A percentile compares a stretch with the other conserved stretches of the same genome.
Conservation (phyloP, 129 eudicot genomes). For the Pseudognaphalium luteoalbum region DNA sequence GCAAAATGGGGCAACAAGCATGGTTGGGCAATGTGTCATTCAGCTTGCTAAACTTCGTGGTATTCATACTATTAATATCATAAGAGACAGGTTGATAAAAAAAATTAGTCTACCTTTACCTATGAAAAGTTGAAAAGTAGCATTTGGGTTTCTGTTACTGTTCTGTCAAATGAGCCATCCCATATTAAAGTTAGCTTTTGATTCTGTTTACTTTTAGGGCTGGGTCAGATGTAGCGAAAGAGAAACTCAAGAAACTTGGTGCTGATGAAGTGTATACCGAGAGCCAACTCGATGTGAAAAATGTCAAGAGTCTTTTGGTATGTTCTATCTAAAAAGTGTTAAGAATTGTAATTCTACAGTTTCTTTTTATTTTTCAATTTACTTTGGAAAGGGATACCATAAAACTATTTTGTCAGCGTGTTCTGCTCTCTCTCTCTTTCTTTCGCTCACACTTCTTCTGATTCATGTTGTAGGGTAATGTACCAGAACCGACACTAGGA, state of each 20-base stretch:
- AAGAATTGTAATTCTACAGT: background rate
- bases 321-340: background rate
- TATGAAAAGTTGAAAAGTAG: constrained; percentile 11
- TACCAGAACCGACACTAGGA: constrained; percentile 83
- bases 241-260: constrained; percentile 75
- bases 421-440: too few relatives aligned
- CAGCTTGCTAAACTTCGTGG: constrained; percentile 83
- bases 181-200: background rate
- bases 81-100: constrained; percentile 75
- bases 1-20: constrained; percentile 98
- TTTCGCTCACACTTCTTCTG: background rate
- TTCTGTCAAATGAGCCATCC: background rate
- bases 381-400: too few relatives aligned
- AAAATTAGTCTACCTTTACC: background rate
- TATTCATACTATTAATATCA: constrained; percentile 69
- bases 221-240: constrained; percentile 84
- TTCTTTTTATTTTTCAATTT: background rate
- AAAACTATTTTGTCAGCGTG: too few relatives aligned
- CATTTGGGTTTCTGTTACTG: background rate
- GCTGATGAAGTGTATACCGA: constrained; percentile 86
- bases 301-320: constrained; percentile 79
- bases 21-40: constrained; percentile 93
- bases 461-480: constrained; percentile 45
- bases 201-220: constrained; percentile 45
- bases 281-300: constrained; percentile 74